Conservation (phyloP, 805 yeast genomes). For the Metschnikowia similis region DNA sequence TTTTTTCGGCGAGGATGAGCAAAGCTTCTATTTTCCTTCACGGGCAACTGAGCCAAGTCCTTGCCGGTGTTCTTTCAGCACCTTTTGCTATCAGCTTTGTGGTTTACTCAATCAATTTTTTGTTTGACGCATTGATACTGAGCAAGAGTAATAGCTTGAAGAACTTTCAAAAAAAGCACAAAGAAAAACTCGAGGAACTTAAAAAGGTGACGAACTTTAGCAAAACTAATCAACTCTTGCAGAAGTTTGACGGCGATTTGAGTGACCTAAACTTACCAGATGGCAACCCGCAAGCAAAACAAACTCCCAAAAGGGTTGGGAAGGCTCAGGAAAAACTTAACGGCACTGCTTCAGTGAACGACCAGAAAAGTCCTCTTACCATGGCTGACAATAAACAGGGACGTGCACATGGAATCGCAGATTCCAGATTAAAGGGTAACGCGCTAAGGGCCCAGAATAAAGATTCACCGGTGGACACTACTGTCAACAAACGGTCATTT, state of each 20-base stretch:
- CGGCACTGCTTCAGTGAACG: neutral
- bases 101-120: conserved; percentile 14
- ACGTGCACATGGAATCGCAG: neutral
- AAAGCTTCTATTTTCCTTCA: conserved; percentile 21
- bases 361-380: neutral
- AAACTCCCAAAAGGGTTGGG: neutral
- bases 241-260: conserved; percentile 39
- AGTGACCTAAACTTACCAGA: conserved; percentile 3
- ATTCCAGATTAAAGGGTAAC: neutral
- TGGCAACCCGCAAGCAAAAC: neutral
- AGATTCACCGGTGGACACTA: neutral
- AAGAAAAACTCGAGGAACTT: conserved; percentile 57
- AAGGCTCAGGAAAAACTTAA: neutral
- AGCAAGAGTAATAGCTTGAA: conserved; percentile 20
- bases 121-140: conserved; percentile 20
- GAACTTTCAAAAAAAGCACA: conserved; percentile 42
- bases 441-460: neutral
- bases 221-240: conserved; percentile 68
- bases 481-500: conserved; percentile 18
- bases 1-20: conserved; percentile 15
- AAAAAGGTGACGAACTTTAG: conserved; percentile 71
- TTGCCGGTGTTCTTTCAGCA: conserved; percentile 17
- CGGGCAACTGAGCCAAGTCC: conserved; percentile 21
- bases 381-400: neutral
- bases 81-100: conserved; percentile 23